Conservation (phyloP, 176 grass and related monocot genomes). For the Oryza nivara region DNA sequence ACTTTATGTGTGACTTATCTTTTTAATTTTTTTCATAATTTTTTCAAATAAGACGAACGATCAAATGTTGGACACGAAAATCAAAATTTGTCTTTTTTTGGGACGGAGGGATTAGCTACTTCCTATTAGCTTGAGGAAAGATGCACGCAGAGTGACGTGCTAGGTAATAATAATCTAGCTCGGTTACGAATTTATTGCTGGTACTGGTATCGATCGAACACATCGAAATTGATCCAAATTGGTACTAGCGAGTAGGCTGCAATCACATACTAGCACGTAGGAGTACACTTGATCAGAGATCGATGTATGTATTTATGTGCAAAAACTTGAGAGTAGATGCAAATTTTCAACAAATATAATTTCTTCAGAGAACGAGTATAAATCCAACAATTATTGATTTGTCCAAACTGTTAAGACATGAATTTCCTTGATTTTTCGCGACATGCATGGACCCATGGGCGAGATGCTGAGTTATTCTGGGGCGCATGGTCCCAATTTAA, state of each 20-base stretch:
- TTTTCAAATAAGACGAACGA: too few relatives aligned
- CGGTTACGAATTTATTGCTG: neutral
- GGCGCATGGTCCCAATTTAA: slow-evolving; percentile 34
- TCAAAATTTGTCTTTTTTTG: too few relatives aligned
- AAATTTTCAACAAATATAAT: neutral
- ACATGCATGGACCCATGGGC: neutral
- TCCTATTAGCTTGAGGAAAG: neutral
- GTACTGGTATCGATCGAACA: neutral
- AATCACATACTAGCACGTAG: neutral
- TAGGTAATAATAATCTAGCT: neutral
- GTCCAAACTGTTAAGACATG: neutral
- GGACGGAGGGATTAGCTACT: neutral
- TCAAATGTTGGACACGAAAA: too few relatives aligned
- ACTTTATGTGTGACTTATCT: too few relatives aligned
- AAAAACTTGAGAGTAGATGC: neutral
- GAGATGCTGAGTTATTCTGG: slow-evolving; percentile 28
- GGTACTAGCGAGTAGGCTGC: neutral
- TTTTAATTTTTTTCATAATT: too few relatives aligned
- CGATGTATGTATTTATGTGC: neutral
- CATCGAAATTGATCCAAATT: neutral
- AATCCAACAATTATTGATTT: neutral
- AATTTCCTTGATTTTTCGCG: neutral
- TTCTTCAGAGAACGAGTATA: neutral
- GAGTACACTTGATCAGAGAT: neutral
- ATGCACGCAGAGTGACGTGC: neutral